Percentiles rank a stretch among this genome's conserved stretches.
phyloP scores from a whole-genome alignment of 805 yeast species.

The Zygosaccharomyces siamensis region DNA sequence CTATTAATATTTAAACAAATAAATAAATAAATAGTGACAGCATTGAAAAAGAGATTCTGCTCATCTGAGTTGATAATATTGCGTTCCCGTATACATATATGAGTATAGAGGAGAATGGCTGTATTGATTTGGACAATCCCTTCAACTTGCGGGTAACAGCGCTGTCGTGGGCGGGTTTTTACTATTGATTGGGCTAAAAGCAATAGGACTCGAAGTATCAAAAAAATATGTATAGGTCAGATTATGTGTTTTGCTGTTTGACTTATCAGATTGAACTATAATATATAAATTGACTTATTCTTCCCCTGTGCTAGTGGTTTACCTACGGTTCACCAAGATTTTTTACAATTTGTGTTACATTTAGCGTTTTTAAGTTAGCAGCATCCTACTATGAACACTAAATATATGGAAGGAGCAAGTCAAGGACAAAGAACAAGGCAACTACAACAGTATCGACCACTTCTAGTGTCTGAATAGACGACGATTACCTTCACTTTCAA shows the following conservation, averaged over 20 bases:
- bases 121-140: neutral
- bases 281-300: no score
- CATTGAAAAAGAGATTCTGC: neutral
- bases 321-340: no score
- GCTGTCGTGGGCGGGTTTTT: neutral
- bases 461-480: neutral
- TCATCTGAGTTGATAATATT: neutral
- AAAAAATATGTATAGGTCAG: neutral
- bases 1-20: no score
- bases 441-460: neutral
- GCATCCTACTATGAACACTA: neutral
- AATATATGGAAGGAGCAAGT: neutral
- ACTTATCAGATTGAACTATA: neutral
- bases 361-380: neutral
- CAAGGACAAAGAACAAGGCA: no score
- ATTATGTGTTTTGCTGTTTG: neutral
- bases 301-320: no score
- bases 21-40: neutral
- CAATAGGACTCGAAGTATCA: no score
- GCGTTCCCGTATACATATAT: neutral
- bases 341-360: no score
- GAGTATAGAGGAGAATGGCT: neutral
- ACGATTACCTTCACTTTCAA: neutral
- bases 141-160: neutral
- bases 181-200: neutral